Conservation (phyloP, 2,329 filamentous ascomycete species). For the Aspergillus hiratsukae region DNA sequence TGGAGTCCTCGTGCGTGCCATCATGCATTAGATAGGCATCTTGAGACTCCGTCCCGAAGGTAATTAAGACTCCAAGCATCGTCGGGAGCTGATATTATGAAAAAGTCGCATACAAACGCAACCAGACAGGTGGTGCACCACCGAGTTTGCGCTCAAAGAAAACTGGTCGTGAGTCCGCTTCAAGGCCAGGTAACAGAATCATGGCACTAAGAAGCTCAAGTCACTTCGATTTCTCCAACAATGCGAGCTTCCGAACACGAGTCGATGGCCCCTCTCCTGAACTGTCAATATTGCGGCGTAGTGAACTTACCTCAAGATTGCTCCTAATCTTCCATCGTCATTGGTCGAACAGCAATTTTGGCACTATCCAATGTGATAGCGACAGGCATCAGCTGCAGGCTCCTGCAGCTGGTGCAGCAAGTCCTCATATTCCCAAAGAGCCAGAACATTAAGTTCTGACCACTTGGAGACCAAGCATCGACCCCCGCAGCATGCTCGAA, state of each 20-base stretch:
- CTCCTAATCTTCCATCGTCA: constrained; percentile 3
- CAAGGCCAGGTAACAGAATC: not conserved
- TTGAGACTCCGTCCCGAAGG: not conserved
- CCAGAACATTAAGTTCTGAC: constrained; percentile 5
- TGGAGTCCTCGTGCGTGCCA: not conserved
- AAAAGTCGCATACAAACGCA: not conserved
- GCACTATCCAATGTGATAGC: constrained; percentile 13
- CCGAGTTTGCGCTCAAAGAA: not conserved
- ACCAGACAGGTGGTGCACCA: no score
- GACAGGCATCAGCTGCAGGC: constrained; percentile 11
- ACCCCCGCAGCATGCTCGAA: constrained; percentile 7
- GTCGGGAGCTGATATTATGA: not conserved
- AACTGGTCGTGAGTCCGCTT: not conserved
- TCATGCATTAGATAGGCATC: not conserved
- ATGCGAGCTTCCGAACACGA: not conserved
- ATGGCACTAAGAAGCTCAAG: not conserved
- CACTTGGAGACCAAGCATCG: constrained; percentile 7
- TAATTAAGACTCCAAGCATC: not conserved
- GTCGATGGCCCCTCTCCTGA: not conserved
- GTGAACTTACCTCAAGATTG: constrained; percentile 1
- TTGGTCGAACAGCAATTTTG: constrained; percentile 3
- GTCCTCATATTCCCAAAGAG: not conserved
- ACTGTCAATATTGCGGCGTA: constrained; percentile 3
- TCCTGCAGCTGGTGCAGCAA: constrained; percentile 9
- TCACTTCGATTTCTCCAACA: not conserved